Evolutionary conservation across 192 early-diverging fungal genomes (phyloP).

Genomic region (Mycoemilia scoparia): DNA sequence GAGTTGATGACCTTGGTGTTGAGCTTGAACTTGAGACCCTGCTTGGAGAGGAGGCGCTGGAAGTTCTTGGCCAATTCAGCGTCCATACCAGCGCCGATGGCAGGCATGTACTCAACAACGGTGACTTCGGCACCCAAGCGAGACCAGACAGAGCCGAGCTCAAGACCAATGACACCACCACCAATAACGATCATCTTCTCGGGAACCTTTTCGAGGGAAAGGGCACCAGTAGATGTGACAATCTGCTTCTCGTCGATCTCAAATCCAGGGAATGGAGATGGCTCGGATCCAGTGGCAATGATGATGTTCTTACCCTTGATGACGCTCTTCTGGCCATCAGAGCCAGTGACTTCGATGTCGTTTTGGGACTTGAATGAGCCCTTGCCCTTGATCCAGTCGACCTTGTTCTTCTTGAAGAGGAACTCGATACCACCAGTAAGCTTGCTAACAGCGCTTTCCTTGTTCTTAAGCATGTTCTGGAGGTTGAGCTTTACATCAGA

Average conservation of each 20-base stretch:
- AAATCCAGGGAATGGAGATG: conserved; percentile 82
- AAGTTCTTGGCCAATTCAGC: conserved; percentile 81
- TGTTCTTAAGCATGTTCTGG: conserved; percentile 70
- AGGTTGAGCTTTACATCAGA: conserved; percentile 72
- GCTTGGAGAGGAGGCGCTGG: conserved; percentile 81
- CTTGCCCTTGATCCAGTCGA: conserved; percentile 86
- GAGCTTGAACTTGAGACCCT: conserved; percentile 97
- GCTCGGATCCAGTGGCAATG: conserved; percentile 95
- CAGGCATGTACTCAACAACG: conserved; percentile 82
- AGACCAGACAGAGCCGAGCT: conserved; percentile 95
- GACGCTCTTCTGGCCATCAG: conserved; percentile 51
- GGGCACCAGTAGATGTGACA: conserved; percentile 93
- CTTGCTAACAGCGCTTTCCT: conserved; percentile 69
- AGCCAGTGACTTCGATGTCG: conserved; percentile 63
- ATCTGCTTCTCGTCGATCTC: conserved; percentile 91
- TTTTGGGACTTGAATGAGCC: conserved; percentile 62
- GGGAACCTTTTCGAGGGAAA: conserved; percentile 82
- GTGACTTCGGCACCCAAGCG: conserved; percentile 89
- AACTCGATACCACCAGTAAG: conserved; percentile 85
- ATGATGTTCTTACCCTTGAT: conserved; percentile 90
- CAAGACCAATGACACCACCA: conserved; percentile 97
- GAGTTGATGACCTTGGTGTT: conserved; percentile 88
- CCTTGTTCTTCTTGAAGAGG: conserved; percentile 96
- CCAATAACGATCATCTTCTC: conserved; percentile 98
- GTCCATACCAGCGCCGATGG: conserved; percentile 96